Evolutionary conservation across 768 basidiomycete genomes (phyloP).

Genomic region (Pisolithus albus): DNA sequence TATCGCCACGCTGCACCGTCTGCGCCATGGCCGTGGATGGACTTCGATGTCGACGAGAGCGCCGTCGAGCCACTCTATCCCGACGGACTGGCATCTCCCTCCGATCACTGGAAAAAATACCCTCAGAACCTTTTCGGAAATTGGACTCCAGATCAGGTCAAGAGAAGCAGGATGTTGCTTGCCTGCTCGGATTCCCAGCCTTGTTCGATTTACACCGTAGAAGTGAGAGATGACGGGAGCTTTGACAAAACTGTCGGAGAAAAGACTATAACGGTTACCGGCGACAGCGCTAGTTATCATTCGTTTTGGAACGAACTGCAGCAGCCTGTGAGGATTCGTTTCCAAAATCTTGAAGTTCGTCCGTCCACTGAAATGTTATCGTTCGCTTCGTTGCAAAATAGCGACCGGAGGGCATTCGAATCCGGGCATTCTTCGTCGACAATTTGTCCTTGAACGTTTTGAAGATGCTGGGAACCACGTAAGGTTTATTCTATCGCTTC

Average conservation of each 20-base stretch:
- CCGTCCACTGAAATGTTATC: background rate
- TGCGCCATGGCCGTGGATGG: slow-evolving; percentile 38
- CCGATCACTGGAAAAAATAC: slow-evolving; percentile 28
- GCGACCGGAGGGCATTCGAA: slow-evolving; percentile 19
- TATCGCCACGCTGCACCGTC: slow-evolving; percentile 34
- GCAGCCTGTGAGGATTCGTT: slow-evolving; percentile 13
- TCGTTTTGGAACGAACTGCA: slow-evolving; percentile 27
- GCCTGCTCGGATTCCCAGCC: background rate
- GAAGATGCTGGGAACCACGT: slow-evolving; percentile 35
- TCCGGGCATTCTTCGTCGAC: slow-evolving; percentile 34
- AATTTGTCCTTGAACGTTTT: slow-evolving; percentile 28
- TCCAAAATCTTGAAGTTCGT: background rate
- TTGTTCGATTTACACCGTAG: slow-evolving; percentile 4
- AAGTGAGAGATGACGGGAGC: slow-evolving; percentile 4
- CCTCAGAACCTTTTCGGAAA: slow-evolving; percentile 43
- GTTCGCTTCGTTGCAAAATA: slow-evolving; percentile 1
- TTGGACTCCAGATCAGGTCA: slow-evolving; percentile 38
- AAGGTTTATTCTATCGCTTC: slow-evolving; percentile 2
- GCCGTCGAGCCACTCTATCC: slow-evolving; percentile 8
- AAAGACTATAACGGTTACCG: slow-evolving; percentile 9
- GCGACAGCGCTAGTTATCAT: slow-evolving; percentile 5
- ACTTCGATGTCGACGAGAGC: slow-evolving; percentile 23
- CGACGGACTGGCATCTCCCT: no score
- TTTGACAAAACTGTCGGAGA: slow-evolving; percentile 12
- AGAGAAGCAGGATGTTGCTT: slow-evolving; percentile 19